Evolutionary conservation across 1,284 basidiomycete genomes (phyloP).

Genomic region (Ceratobasidium sp.): DNA sequence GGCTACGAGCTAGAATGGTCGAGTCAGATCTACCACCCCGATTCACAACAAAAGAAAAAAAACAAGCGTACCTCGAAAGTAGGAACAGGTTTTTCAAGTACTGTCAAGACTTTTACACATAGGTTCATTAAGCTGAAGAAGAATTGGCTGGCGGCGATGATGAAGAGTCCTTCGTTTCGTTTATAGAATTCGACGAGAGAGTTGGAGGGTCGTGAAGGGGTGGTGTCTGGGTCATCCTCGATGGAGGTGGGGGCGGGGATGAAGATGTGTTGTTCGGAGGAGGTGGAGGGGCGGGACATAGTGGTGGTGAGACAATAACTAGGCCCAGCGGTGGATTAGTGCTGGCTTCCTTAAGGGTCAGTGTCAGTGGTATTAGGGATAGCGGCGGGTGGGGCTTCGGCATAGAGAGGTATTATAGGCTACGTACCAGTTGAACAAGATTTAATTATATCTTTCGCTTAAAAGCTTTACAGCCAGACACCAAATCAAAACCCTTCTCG

Average conservation of each 20-base stretch:
- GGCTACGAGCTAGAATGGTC: background rate
- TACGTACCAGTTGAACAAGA: background rate
- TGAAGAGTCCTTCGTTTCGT: slow-evolving; percentile 42
- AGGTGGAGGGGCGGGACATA: slow-evolving; percentile 14
- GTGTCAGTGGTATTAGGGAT: background rate
- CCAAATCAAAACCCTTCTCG: slow-evolving; percentile 13
- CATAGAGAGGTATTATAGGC: background rate
- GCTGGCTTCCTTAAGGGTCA: background rate
- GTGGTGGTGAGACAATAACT: too few relatives aligned
- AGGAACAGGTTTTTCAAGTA: slow-evolving; percentile 32
- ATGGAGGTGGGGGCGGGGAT: background rate
- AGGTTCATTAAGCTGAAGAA: slow-evolving; percentile 45
- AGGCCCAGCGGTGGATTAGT: too few relatives aligned
- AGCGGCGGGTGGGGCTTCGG: background rate
- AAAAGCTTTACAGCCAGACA: background rate
- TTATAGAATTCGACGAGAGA: slow-evolving; percentile 27
- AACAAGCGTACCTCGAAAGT: slow-evolving; percentile 33
- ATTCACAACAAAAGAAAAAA: background rate
- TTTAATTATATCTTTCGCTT: background rate
- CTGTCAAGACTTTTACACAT: slow-evolving; percentile 41
- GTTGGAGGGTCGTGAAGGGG: background rate
- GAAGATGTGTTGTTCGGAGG: slow-evolving; percentile 23
- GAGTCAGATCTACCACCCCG: background rate
- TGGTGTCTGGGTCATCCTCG: background rate
- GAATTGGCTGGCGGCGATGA: slow-evolving; percentile 41